phyloP scores from a whole-genome alignment of 2,329 filamentous ascomycete species.

The Phyllachora maydis region DNA sequence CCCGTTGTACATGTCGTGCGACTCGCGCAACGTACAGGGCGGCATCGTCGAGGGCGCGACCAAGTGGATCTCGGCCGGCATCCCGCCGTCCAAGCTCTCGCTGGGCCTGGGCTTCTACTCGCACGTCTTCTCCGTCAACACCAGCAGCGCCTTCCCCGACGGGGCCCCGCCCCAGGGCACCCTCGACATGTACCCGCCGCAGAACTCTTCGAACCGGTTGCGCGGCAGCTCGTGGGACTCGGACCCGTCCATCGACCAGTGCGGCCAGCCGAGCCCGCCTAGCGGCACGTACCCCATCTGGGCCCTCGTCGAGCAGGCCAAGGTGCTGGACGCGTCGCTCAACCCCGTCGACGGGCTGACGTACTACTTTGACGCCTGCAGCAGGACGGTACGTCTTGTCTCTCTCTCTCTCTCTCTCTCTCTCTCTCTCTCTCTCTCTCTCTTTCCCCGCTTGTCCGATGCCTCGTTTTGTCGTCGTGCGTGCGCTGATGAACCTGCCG shows the following conservation, averaged over 20 bases:
- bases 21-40: slow-evolving; percentile 5
- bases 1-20: slow-evolving; percentile 3
- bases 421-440: too few relatives aligned
- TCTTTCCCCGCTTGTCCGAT: too few relatives aligned
- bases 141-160: slow-evolving; percentile 2
- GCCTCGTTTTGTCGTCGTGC: too few relatives aligned
- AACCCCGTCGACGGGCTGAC: slow-evolving; percentile 2
- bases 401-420: neutral
- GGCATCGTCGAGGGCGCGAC: slow-evolving; percentile 3
- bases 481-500: too few relatives aligned
- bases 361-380: slow-evolving; percentile 3
- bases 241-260: slow-evolving; percentile 4
- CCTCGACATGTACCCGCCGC: slow-evolving; percentile 4
- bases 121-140: slow-evolving; percentile 5
- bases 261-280: slow-evolving; percentile 3
- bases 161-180: neutral
- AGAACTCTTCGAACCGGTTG: slow-evolving; percentile 5
- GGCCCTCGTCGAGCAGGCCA: slow-evolving; percentile 4
- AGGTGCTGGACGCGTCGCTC: slow-evolving; percentile 3
- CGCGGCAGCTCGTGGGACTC: slow-evolving; percentile 6
- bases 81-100: slow-evolving; percentile 4
- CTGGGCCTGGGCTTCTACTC: slow-evolving; percentile 4
- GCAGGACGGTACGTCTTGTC: slow-evolving; percentile 3
- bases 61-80: slow-evolving; percentile 4
- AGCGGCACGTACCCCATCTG: slow-evolving; percentile 4